Evolutionary conservation across 1,284 basidiomycete species (phyloP).

Genomic region (Rugosomyces carneus): DNA sequence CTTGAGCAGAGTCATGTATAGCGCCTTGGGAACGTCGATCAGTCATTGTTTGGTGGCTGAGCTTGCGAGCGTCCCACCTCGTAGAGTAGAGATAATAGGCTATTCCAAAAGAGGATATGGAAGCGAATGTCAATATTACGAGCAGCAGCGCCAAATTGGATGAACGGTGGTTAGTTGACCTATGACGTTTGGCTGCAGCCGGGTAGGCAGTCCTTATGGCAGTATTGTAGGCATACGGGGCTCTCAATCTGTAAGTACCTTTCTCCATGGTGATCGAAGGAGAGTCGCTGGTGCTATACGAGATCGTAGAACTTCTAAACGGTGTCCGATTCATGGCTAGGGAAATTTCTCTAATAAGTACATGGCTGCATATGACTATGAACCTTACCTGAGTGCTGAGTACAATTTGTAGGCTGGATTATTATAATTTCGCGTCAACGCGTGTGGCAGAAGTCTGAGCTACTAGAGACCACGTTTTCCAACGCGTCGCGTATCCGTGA

Average conservation of each 20-base stretch:
- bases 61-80: slow-evolving; percentile 41
- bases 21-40: slow-evolving; percentile 25
- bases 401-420: too few relatives aligned
- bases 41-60: slow-evolving; percentile 20
- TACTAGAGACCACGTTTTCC: too few relatives aligned
- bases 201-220: slow-evolving; percentile 13
- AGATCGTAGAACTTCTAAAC: slow-evolving; percentile 22
- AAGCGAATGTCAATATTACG: slow-evolving; percentile 40
- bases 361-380: too few relatives aligned
- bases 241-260: slow-evolving; percentile 55
- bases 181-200: slow-evolving; percentile 13
- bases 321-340: slow-evolving; percentile 12
- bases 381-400: too few relatives aligned
- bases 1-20: slow-evolving; percentile 19
- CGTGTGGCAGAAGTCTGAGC: too few relatives aligned
- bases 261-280: slow-evolving; percentile 61
- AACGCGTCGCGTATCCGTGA: too few relatives aligned
- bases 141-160: slow-evolving; percentile 35
- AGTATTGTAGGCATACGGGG: slow-evolving; percentile 26
- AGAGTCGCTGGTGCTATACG: slow-evolving; percentile 34
- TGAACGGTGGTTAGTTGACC: slow-evolving; percentile 19
- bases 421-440: not conserved
- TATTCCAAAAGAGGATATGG: slow-evolving; percentile 46
- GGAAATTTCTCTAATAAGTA: not conserved
- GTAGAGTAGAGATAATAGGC: slow-evolving; percentile 61